Conservation (phyloP, 441 rosid species). For the Populus tomentosa region DNA sequence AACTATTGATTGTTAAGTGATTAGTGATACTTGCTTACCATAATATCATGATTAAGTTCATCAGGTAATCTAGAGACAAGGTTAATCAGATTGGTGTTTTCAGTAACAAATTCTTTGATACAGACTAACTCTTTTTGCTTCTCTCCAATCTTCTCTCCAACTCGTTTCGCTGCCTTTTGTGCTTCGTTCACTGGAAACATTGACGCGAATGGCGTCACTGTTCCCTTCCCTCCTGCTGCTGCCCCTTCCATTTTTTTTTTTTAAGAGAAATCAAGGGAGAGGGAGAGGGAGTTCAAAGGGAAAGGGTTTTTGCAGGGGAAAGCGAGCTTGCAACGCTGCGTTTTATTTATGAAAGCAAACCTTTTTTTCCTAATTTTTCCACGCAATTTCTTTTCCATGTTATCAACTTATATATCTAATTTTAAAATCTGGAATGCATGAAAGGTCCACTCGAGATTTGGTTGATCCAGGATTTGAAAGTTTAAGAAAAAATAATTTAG, state of each 20-base stretch:
- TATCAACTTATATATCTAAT: not conserved
- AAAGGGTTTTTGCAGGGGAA: not conserved
- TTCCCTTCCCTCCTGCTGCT: slow-evolving; percentile 37
- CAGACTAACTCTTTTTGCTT: slow-evolving; percentile 50
- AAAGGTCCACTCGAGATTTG: no score
- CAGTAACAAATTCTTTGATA: slow-evolving; percentile 51
- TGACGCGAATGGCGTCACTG: slow-evolving; percentile 62
- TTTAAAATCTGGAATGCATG: no score
- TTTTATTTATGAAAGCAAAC: not conserved
- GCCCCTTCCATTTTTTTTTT: slow-evolving; percentile 25
- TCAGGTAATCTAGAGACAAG: slow-evolving; percentile 71
- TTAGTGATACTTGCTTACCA: slow-evolving; percentile 33
- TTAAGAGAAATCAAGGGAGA: not conserved
- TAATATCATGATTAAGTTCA: slow-evolving; percentile 70
- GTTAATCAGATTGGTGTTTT: slow-evolving; percentile 54
- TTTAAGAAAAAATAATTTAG: no score
- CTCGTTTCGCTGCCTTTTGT: slow-evolving; percentile 59
- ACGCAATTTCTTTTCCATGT: not conserved
- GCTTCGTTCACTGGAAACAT: slow-evolving; percentile 58
- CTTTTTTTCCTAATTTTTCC: not conserved
- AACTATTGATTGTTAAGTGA: not conserved
- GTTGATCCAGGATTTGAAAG: no score
- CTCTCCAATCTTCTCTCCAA: slow-evolving; percentile 54
- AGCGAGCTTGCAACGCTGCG: not conserved
- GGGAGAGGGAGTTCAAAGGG: not conserved